Evolutionary conservation across 306 rosid species (phyloP), one percentile per base, ranked within the genome.

Genomic region (Fagus crenata): DNA sequence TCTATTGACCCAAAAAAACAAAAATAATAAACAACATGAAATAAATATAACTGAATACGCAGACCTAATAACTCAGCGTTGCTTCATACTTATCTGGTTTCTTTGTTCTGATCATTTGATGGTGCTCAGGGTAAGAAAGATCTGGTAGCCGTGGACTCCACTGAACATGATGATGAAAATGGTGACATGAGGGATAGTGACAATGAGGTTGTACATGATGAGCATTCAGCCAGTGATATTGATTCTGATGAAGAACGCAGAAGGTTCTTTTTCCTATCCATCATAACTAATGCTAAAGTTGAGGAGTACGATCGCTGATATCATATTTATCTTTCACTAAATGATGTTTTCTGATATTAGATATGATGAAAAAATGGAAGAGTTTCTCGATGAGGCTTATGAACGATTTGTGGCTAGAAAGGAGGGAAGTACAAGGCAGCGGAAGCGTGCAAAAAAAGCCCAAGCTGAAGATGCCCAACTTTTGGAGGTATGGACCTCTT

Each of bases 311-410:
- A 58, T 63, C 75, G 58, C 18, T 53, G 81, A 43, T 32, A 9
- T 82, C 53, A 22, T 72, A 43, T 49, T 78, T 17, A 53, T 49
- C 65, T 71, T 49, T 72, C n/a, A 39, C 72, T 28, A 68, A 53
- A 43, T 35, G 36, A 56, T 43, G 39, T 81, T 18, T 67, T 78
- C 60, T 78, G 73, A 73, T 78, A 46, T 61, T 82, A 92, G 97
- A 81, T 95, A 95, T 67, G 89, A 92, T 78, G 96, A 89, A 71
- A 84, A 87, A 83, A 89, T 95, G 93, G 99, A 95, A 49, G 86
- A 85, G 1, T 80, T 88, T 68, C 79, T 90, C 49, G 97, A 95
- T 17, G 86, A 86, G 82, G 97, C 93, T 22, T 92, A 92, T 84
- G 99, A 95, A 75, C 86, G 78, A 59, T 89, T 82, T 81, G 86